Evolutionary conservation across 176 grass and related monocot species (phyloP).

Genomic region (Lolium perenne): DNA sequence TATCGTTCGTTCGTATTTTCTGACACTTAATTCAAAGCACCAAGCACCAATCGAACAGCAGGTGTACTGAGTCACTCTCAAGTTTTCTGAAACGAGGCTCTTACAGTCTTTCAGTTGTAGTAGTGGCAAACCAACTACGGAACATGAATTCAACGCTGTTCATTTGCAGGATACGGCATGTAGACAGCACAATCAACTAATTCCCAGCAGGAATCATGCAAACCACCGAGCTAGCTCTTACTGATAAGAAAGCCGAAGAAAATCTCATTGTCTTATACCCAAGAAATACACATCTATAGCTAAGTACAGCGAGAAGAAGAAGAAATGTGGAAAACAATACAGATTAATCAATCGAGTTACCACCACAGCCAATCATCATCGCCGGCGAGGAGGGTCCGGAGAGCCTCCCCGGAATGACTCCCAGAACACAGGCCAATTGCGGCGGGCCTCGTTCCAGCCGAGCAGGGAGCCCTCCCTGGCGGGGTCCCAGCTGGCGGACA

Average conservation of each 20-base stretch:
- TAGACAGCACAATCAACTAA: no score
- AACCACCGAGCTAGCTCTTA: background rate
- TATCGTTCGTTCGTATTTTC: background rate
- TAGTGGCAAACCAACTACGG: background rate
- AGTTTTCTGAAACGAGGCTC: background rate
- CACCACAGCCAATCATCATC: conserved; percentile 12
- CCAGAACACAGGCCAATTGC: conserved; percentile 99
- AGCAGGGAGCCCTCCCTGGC: conserved; percentile 79
- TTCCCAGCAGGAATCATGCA: no score
- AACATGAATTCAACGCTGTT: background rate
- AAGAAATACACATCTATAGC: background rate
- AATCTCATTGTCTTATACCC: background rate
- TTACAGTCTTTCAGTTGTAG: background rate
- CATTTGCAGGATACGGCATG: background rate
- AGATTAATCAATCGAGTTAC: background rate
- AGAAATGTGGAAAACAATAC: background rate
- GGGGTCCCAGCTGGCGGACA: conserved; percentile 95
- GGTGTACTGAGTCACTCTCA: background rate
- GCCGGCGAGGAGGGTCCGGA: conserved; percentile 39
- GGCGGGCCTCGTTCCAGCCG: conserved; percentile 85
- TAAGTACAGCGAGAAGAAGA: background rate
- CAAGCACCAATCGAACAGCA: background rate
- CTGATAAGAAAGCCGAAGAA: background rate
- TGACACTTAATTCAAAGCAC: background rate
- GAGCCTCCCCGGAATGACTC: conserved; percentile 60